Percentiles rank a stretch among this genome's conserved stretches.
phyloP scores from a whole-genome alignment of 495 filamentous ascomycete species.

The Penicillium flavigenum region DNA sequence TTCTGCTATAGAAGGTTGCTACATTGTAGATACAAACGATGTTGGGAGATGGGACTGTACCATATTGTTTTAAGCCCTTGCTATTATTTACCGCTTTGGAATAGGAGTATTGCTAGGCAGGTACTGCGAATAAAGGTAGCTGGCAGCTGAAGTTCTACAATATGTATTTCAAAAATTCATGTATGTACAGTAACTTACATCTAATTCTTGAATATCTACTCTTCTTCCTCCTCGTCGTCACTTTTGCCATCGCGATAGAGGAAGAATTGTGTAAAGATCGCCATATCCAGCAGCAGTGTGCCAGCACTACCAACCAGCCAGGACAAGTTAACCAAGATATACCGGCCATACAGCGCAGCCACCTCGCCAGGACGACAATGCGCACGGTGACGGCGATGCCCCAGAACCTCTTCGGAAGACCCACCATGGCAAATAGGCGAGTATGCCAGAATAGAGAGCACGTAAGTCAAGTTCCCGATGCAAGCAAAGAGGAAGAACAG shows the following conservation, averaged over 20 bases:
- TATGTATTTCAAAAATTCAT: neutral
- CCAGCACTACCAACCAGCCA: conserved; percentile 91
- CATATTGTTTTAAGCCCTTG: too few relatives aligned
- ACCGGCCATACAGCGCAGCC: conserved; percentile 62
- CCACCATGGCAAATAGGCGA: conserved; percentile 56
- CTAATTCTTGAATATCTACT: conserved; percentile 2
- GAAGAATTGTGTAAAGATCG: conserved; percentile 92
- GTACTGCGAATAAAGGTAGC: too few relatives aligned
- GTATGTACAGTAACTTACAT: neutral
- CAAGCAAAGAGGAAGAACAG: conserved; percentile 97
- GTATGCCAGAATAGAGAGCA: conserved; percentile 86
- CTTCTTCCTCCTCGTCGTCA: conserved; percentile 8
- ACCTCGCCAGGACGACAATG: conserved; percentile 57
- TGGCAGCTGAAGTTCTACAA: too few relatives aligned
- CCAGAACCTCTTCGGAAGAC: conserved; percentile 18
- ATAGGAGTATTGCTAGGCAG: too few relatives aligned
- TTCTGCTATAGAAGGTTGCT: too few relatives aligned
- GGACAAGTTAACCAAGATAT: conserved; percentile 81
- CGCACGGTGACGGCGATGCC: conserved; percentile 12
- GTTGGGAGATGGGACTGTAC: too few relatives aligned
- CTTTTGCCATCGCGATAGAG: conserved; percentile 58
- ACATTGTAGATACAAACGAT: too few relatives aligned
- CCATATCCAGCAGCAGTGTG: conserved; percentile 76
- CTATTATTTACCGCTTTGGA: too few relatives aligned
- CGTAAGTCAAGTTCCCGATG: conserved; percentile 90